Evolutionary conservation across 2,329 filamentous ascomycete species (phyloP), one percentile per base, ranked within the genome.

Genomic region (Stachybotrys chlorohalonatus): DNA sequence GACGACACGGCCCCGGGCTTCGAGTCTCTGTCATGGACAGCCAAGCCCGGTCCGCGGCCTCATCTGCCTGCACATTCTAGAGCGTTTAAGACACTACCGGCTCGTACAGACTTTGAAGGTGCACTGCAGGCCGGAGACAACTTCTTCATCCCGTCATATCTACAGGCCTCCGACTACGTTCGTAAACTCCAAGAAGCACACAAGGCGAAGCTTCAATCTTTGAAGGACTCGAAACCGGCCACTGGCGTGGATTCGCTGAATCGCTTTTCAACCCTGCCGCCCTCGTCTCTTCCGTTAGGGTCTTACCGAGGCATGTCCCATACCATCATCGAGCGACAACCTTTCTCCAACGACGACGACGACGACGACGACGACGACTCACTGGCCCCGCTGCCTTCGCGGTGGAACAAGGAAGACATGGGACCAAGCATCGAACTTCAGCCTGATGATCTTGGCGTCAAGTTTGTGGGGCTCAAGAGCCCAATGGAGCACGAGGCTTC

Each of bases 61-160:
- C 3, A 5, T 9, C 3, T 42, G 36, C 76, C 76, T 0, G 71
- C 73, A 7, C 77, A 76, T 59, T 83, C 80, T 24, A 72, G 78
- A 55, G 78, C 76, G 15, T 82, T 82, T 63, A 75, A 80, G 58
- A 70, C 74, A 55, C 78, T 78, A 57, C 72, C 75, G 64, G 63
- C 65, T 47, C 62, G 63, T 55, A 45, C 7, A 16, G 64, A 69
- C 58, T 42, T 42, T 13, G 36, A 42, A 42, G 36, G 36, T 13
- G 36, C 36, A 9, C 13, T 13, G 9, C 36, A 62, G 53, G 58
- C 62, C 8, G 63, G 66, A 1, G 64, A 77, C 55, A 63, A 70
- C 55, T 93, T 93, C 75, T 91, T 96, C 69, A 80, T 86, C 11
- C 93, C 93, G 1, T 91, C 90, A 6, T 96, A 96, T 71, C 80